A percentile compares a stretch with the other conserved stretches of the same genome.
Conservation (phyloP, 2,329 filamentous ascomycete genomes). For the Pyrenophora graminea region DNA sequence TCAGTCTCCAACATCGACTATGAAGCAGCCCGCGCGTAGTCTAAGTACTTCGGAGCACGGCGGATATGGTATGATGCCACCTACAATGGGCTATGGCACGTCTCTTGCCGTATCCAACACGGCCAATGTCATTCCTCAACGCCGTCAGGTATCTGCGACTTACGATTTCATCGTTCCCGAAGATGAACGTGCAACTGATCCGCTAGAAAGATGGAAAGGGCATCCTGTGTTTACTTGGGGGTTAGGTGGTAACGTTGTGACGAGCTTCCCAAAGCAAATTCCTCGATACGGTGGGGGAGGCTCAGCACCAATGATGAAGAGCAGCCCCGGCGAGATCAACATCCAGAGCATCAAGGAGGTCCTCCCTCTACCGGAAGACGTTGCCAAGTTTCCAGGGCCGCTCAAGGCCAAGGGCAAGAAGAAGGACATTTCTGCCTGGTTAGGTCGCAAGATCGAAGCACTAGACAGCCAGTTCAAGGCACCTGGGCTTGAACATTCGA, state of each 20-base stretch:
- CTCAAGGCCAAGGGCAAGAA: slow-evolving; percentile 90
- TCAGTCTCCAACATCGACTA: slow-evolving; percentile 62
- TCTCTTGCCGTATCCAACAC: slow-evolving; percentile 21
- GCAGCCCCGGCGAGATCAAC: slow-evolving; percentile 80
- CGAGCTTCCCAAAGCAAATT: slow-evolving; percentile 85
- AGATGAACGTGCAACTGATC: slow-evolving; percentile 67
- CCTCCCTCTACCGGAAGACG: slow-evolving; percentile 69
- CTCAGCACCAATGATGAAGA: slow-evolving; percentile 74
- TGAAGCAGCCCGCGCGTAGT: slow-evolving; percentile 52
- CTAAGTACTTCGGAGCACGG: slow-evolving; percentile 55
- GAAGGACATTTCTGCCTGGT: slow-evolving; percentile 86
- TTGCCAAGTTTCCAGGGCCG: slow-evolving; percentile 86
- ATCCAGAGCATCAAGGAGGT: slow-evolving; percentile 76
- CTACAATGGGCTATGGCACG: slow-evolving; percentile 42
- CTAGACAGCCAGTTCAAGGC: slow-evolving; percentile 62
- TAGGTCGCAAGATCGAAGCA: slow-evolving; percentile 73
- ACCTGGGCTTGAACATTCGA: slow-evolving; percentile 55
- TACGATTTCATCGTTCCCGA: slow-evolving; percentile 61
- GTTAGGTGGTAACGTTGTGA: slow-evolving; percentile 79
- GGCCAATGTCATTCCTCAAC: slow-evolving; percentile 40
- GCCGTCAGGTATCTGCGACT: slow-evolving; percentile 52
- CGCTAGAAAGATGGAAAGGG: slow-evolving; percentile 87
- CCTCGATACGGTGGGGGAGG: slow-evolving; percentile 82
- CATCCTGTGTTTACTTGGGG: slow-evolving; percentile 86
- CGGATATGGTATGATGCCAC: slow-evolving; percentile 54